Evolutionary conservation across 2,329 filamentous ascomycete genomes (phyloP).

Genomic region (Penicillium sp.): DNA sequence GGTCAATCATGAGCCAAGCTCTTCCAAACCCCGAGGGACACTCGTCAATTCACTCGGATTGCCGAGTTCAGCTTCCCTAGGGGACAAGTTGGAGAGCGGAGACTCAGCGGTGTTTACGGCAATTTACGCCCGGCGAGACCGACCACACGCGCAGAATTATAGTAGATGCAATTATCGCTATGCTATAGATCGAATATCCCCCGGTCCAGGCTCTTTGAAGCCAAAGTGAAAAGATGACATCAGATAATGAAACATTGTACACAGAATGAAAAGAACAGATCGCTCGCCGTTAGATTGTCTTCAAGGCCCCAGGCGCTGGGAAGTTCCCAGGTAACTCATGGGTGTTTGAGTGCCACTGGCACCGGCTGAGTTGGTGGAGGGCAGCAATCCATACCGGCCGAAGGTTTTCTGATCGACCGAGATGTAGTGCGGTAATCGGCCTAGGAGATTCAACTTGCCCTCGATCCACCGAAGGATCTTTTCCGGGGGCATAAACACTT

Average conservation of each 20-base stretch:
- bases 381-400: conserved; percentile 83
- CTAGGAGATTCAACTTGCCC: conserved; percentile 76
- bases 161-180: conserved; percentile 19
- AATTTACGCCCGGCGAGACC: conserved; percentile 31
- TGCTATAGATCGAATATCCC: conserved; percentile 13
- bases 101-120: conserved; percentile 17
- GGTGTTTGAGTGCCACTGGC: conserved; percentile 34
- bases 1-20: conserved; percentile 21
- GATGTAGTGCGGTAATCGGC: conserved; percentile 81
- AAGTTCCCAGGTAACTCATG: conserved; percentile 56
- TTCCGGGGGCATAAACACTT: conserved; percentile 83
- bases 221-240: conserved; percentile 8
- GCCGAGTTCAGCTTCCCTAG: conserved; percentile 4
- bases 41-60: conserved; percentile 8
- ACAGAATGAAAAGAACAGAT: conserved; percentile 22
- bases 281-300: conserved; percentile 23
- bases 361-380: conserved; percentile 45
- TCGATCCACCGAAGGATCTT: conserved; percentile 83
- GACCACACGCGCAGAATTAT: conserved; percentile 30
- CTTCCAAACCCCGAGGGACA: conserved; percentile 18
- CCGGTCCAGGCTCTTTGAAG: conserved; percentile 3
- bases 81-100: conserved; percentile 10
- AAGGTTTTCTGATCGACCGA: conserved; percentile 95
- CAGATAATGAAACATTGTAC: conserved; percentile 27
- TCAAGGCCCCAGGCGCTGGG: conserved; percentile 64